A percentile compares a stretch with the other conserved stretches of the same genome.
Evolutionary conservation across 2,329 filamentous ascomycete species (phyloP).

Genomic region (Dactylellina drechsleri): DNA sequence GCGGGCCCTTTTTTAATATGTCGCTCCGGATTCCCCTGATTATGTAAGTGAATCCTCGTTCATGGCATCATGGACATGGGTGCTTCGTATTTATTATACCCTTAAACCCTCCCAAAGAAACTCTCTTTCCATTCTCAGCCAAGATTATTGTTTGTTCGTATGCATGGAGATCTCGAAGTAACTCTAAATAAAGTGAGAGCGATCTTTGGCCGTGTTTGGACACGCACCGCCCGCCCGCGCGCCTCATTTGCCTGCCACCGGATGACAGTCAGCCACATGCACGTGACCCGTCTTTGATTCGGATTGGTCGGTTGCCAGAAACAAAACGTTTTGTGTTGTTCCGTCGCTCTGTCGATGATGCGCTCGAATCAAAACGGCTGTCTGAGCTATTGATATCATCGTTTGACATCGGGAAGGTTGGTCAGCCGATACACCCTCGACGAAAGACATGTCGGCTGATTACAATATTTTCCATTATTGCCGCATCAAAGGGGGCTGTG

Average conservation of each 20-base stretch:
- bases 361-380: neutral
- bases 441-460: slow-evolving; percentile 13
- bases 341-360: too few relatives aligned
- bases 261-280: slow-evolving; percentile 10
- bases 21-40: neutral
- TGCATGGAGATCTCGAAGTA: too few relatives aligned
- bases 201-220: neutral
- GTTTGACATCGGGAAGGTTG: neutral
- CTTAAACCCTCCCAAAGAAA: too few relatives aligned
- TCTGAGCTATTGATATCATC: neutral
- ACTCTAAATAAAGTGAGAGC: too few relatives aligned
- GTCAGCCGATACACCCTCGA: neutral
- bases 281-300: slow-evolving; percentile 4
- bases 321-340: too few relatives aligned
- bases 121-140: too few relatives aligned
- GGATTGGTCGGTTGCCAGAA: neutral
- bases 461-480: neutral
- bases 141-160: too few relatives aligned
- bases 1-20: neutral
- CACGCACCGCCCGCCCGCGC: too few relatives aligned
- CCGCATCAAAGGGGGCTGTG: slow-evolving; percentile 10
- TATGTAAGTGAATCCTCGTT: slow-evolving; percentile 9
- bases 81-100: neutral
- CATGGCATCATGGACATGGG: neutral
- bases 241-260: slow-evolving; percentile 4